Percentiles rank a stretch among this genome's conserved stretches.
Conservation (phyloP, 805 yeast genomes). For the Priceomyces castillae region DNA sequence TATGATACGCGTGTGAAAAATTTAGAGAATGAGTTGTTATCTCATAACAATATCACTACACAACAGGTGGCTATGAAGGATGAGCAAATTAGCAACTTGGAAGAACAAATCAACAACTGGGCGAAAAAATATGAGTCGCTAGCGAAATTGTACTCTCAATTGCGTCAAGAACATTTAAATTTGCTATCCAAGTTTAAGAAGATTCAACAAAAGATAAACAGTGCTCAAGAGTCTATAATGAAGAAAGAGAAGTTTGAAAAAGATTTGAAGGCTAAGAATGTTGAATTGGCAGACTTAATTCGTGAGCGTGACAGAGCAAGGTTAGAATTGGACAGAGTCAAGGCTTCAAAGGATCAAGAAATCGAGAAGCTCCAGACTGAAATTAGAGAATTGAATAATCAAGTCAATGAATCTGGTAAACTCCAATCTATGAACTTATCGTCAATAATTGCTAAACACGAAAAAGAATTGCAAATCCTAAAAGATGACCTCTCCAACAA, state of each 20-base stretch:
- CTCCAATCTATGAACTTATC: conserved; percentile 62
- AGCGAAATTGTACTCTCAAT: conserved; percentile 85
- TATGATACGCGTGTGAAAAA: conserved; percentile 83
- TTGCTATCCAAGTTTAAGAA: conserved; percentile 74
- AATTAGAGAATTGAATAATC: conserved; percentile 56
- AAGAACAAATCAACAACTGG: conserved; percentile 78
- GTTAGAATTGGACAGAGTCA: conserved; percentile 69
- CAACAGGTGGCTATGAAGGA: conserved; percentile 76
- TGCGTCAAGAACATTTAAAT: conserved; percentile 87
- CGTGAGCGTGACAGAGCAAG: conserved; percentile 88
- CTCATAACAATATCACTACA: conserved; percentile 60
- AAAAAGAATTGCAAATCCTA: conserved; percentile 56
- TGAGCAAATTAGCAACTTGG: conserved; percentile 62
- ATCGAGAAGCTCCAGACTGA: conserved; percentile 65
- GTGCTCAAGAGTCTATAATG: conserved; percentile 86
- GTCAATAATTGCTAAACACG: conserved; percentile 58
- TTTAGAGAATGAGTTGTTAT: conserved; percentile 67
- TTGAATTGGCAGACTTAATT: conserved; percentile 84
- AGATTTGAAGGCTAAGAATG: conserved; percentile 79
- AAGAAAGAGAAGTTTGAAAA: conserved; percentile 78
- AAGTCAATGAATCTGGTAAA: conserved; percentile 58
- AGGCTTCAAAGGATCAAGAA: conserved; percentile 62
- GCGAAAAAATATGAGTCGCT: conserved; percentile 82
- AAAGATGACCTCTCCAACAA: conserved; percentile 45
- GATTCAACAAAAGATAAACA: conserved; percentile 79